Evolutionary conservation across 2,329 filamentous ascomycete species (phyloP), one percentile per base, ranked within the genome.

Genomic region (Colletotrichum tofieldiae): DNA sequence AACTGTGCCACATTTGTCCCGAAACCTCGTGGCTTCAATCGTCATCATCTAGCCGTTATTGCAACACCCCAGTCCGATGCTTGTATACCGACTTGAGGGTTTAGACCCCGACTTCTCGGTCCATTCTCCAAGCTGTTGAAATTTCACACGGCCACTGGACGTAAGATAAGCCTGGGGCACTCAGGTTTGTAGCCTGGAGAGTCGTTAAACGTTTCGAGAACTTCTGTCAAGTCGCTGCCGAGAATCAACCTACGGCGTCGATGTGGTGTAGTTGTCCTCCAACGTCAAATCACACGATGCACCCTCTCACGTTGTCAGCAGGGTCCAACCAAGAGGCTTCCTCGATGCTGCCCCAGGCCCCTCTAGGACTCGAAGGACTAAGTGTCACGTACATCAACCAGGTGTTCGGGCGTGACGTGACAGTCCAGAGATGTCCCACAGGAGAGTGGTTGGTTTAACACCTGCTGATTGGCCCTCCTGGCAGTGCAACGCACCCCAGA

Each of bases 401-500:
- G 62, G 43, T 37, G 56, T 68, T 68, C 63, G 58, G 12, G 23
- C 45, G 43, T 43, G 29, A 68, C 37, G 41, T 52, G 49, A 54
- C 41, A 23, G 14, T 16, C 23, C 29, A 7, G 29, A 56, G 37
- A 41, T 32, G 26, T 29, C 45, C 41, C 43, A 20, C 26, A 43
- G 20, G 43, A 58, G 65, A 56, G 51, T 14, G 41, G 69, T 69
- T 61, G 45, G 26, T 37, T 49, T 63, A 39, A n/a, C 65, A 52
- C 9, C n/a, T 39, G 52, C 39, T 69, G 69, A 69, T 72, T 72
- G 69, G 69, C 41, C 32, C 58, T 41, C 39, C 29, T 3, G 11
- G 35, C 43, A 32, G 61, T 63, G 45, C 45, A 54, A 59, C 65
- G 45, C 58, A 68, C 58, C 69, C 69, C 65, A 35, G 65, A 55